Evolutionary conservation across 495 filamentous ascomycete genomes (phyloP), one percentile per base, ranked within the genome.

Genomic region (Penicillium verhagenii): DNA sequence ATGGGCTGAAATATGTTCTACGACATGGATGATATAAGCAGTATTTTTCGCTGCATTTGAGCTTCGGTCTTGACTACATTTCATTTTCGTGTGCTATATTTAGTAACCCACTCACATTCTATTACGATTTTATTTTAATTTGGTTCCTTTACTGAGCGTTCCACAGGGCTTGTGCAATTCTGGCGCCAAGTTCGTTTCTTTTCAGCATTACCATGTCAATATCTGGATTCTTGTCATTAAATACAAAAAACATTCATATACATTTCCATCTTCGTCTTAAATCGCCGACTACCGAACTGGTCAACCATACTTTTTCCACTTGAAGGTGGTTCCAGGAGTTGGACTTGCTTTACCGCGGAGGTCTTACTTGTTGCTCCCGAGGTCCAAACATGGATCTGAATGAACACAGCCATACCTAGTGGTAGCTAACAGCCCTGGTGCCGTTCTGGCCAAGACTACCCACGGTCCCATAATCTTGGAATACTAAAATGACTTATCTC

Each of bases 11-110:
- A 26, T 46, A 54, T 42, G 16, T 18, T 53, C 13, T 37, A 61
- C 40, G 54, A 56, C 57, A 40, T 19, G 54, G 25, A 50, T 42
- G 45, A 47, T 37, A 9, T 50, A 14, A 45, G 49, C n/a, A 23
- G n/a, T 50, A 16, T 24, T 16, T 21, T 29, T 37, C 47, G 11
- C 31, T 26, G 35, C 33, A 21, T 48, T 28, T 39, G 31, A 48
- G 4, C 3, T 38, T 14, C 29, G 20, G 35, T 16, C 43, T 43
- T 44, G 8, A 26, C 19, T 33, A 16, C 26, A 23, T 48, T 49
- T 45, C 26, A 23, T 48, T 49, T 45, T 19, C 7, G 21, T 55
- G 46, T 33, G 21, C 35, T 31, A 40, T 55, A 49, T 50, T 25
- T 52, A 25, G 35, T 5, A 24, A 45, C 23, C 23, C 42, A n/a